Conservation (phyloP, 768 basidiomycete genomes). For the Fomitopsis serialis region DNA sequence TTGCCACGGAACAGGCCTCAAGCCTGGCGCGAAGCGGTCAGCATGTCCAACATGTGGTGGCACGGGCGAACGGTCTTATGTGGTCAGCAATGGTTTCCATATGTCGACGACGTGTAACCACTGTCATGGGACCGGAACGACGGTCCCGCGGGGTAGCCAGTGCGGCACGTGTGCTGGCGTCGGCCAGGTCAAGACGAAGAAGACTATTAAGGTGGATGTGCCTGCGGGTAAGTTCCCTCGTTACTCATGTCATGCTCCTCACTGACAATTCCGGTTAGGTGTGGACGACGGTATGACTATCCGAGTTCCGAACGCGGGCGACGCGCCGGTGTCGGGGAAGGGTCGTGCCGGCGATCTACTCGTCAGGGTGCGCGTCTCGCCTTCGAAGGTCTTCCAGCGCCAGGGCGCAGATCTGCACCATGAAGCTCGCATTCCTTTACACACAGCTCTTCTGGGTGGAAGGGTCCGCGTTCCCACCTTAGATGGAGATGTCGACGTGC, state of each 20-base stretch:
- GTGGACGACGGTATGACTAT: constrained; percentile 95
- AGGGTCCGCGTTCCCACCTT: constrained; percentile 89
- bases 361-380: constrained; percentile 77
- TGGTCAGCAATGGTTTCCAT: constrained; percentile 91
- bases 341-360: constrained; percentile 82
- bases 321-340: constrained; percentile 75
- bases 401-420: constrained; percentile 93
- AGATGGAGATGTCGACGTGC: constrained; percentile 93
- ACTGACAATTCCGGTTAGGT: constrained; percentile 39
- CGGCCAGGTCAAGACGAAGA: constrained; percentile 80
- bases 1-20: constrained; percentile 85
- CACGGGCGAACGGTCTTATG: constrained; percentile 82
- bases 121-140: constrained; percentile 79
- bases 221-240: constrained; percentile 63
- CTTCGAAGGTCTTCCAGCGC: constrained; percentile 81
- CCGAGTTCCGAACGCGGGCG: constrained; percentile 74
- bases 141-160: constrained; percentile 69
- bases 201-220: constrained; percentile 74
- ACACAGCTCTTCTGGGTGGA: constrained; percentile 90
- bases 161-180: constrained; percentile 82
- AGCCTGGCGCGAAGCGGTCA: constrained; percentile 75
- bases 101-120: constrained; percentile 88
- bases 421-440: constrained; percentile 83
- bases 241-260: neutral
- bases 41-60: constrained; percentile 82